phyloP scores from a whole-genome alignment of 192 early-diverging fungal species.

The Backusella luteola region DNA sequence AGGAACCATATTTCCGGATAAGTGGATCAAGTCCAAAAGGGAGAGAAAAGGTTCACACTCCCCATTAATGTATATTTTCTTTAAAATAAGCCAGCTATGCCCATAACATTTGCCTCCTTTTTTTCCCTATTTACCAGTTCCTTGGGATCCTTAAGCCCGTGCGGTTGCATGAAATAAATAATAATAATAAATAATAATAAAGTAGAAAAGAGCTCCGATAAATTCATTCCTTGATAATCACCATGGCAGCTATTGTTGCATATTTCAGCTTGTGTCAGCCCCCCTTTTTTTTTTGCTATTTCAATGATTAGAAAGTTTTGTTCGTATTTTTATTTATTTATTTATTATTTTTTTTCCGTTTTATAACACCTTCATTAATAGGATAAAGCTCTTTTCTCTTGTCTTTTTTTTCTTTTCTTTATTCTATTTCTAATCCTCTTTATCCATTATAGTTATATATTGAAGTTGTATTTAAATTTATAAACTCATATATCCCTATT shows the following conservation, averaged over 20 bases:
- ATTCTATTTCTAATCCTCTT: not conserved
- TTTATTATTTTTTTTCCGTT: not conserved
- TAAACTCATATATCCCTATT: not conserved
- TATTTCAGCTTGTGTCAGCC: constrained; percentile 10
- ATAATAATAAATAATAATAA: not conserved
- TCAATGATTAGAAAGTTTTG: not conserved
- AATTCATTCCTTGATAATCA: constrained; percentile 21
- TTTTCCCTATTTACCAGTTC: not conserved
- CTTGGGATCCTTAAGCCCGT: not conserved
- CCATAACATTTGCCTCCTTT: not conserved
- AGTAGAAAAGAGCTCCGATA: constrained; percentile 13
- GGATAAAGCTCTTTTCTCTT: not conserved
- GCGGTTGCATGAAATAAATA: constrained; percentile 15
- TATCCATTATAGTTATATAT: not conserved
- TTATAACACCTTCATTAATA: not conserved
- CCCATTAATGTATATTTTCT: not conserved
- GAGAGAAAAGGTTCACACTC: not conserved
- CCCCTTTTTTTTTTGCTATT: constrained; percentile 1
- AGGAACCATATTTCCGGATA: constrained; percentile 8
- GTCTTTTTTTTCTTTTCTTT: not conserved
- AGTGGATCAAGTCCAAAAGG: not conserved
- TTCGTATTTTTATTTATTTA: not conserved
- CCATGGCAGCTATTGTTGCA: constrained; percentile 5
- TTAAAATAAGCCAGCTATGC: not conserved
- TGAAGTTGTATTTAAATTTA: not conserved